Base-by-base conservation (phyloP, 257 asterid genomes). In the Forsythia viridissima region DNA sequence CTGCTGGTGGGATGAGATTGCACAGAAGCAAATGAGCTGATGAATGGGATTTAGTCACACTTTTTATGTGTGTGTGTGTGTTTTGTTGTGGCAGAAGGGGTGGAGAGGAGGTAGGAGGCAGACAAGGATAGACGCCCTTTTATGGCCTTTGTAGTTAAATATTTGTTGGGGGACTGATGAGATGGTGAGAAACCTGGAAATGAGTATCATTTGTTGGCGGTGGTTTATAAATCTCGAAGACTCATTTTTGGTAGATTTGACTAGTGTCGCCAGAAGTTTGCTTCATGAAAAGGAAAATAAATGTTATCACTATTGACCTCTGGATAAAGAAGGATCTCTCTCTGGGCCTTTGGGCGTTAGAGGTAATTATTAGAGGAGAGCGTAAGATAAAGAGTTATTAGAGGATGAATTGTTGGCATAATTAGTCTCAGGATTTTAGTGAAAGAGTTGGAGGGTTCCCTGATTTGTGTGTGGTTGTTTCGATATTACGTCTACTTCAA, bases 1-100 rank as follows among this genome's bases (percentile, higher is more conserved):
- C 38, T 39, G 70, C 6, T 73, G 48, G 46, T 80, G 76, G 76
- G 51, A 10, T 73, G 70, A 79, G 72, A 76, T 76, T 70, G 41
- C 6, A 51, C 70, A 67, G 80, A 65, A 2, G 65, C 70, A 30
- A 37, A 77, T 34, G 46, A 74, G 68, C 42, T 39, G 74, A 46
- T 80, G 21, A 66, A 55, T 7, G 16, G 18, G 59, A 21, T 67
- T 68, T 76, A 24, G 11, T 21, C 18, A 63, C 70, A 24, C 10
- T 18, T 55, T n/a, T 55, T 8, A n/a, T 48, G 65, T 6, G 52
- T 44, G 30, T 52, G 20, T 72, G 66, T 34, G 43, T 61, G 77
- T 76, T 40, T 46, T 41, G 13, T 21, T 38, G 13, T 11, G 68
- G 42, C 30, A 6, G 48, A 36, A 52, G 48, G 8, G 44, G n/a